phyloP scores from a whole-genome alignment of 2,329 filamentous ascomycete genomes.

The Fusarium sp. region DNA sequence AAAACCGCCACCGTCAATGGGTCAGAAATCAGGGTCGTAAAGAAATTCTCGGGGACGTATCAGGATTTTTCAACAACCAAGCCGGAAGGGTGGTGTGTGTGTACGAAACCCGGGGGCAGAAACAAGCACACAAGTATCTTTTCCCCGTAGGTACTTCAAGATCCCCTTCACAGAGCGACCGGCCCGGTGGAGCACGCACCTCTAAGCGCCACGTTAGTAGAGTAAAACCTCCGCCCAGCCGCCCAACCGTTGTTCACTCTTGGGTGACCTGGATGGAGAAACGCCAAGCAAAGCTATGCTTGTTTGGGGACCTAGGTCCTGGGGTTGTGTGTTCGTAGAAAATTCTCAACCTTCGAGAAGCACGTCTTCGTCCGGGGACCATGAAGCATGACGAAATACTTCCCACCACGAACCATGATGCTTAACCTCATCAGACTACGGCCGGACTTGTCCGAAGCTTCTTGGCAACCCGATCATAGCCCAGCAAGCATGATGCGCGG shows the following conservation, averaged over 20 bases:
- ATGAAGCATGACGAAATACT: slow-evolving; percentile 33
- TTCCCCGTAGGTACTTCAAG: slow-evolving; percentile 44
- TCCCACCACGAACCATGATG: slow-evolving; percentile 28
- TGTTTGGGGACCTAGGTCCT: slow-evolving; percentile 8
- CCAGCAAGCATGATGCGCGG: slow-evolving; percentile 36
- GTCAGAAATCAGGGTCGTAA: slow-evolving; percentile 2
- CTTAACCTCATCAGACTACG: slow-evolving; percentile 36
- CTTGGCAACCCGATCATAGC: slow-evolving; percentile 41
- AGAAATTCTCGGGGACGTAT: slow-evolving; percentile 1
- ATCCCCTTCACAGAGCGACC: slow-evolving; percentile 28
- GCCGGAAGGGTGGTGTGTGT: slow-evolving; percentile 37
- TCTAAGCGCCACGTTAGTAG: slow-evolving; percentile 19
- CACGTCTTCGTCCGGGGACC: slow-evolving; percentile 35
- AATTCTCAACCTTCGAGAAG: slow-evolving; percentile 46
- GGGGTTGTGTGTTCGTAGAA: slow-evolving; percentile 29
- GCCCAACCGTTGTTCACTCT: slow-evolving; percentile 28
- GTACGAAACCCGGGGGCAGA: slow-evolving; percentile 43
- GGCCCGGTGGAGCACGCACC: slow-evolving; percentile 40
- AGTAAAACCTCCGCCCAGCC: slow-evolving; percentile 30
- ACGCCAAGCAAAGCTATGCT: slow-evolving; percentile 27
- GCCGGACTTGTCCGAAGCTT: slow-evolving; percentile 43
- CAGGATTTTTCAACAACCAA: background rate
- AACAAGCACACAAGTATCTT: slow-evolving; percentile 38
- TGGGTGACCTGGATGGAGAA: slow-evolving; percentile 24
- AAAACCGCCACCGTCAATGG: slow-evolving; percentile 26